Conservation (phyloP, 2,329 filamentous ascomycete genomes). For the Dothiorella sarmentorum region DNA sequence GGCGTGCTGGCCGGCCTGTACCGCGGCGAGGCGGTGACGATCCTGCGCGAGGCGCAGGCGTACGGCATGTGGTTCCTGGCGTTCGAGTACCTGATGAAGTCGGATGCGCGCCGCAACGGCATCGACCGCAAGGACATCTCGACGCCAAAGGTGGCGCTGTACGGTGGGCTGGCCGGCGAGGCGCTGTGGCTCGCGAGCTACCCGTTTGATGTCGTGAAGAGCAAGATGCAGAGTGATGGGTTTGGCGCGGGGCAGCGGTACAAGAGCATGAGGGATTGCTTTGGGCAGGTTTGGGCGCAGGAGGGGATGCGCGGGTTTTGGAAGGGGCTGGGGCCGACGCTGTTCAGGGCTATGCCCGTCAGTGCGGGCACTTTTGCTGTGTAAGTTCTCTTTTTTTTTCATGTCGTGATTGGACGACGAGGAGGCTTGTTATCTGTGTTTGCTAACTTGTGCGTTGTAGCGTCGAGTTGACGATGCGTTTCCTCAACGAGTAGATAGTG, state of each 20-base stretch:
- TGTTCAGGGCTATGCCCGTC: conserved; percentile 94
- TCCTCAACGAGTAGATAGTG: conserved; percentile 36
- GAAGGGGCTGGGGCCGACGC: conserved; percentile 87
- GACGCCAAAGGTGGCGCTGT: conserved; percentile 81
- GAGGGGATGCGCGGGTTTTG: conserved; percentile 86
- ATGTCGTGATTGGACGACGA: not conserved
- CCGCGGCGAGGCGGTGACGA: conserved; percentile 80
- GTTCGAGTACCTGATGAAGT: conserved; percentile 96
- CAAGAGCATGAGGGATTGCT: conserved; percentile 82
- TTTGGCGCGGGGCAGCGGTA: conserved; percentile 72
- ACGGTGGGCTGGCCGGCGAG: conserved; percentile 91
- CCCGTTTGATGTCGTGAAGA: conserved; percentile 96
- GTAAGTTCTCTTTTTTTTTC: conserved; percentile 30
- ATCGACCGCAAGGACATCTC: conserved; percentile 74
- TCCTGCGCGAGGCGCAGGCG: conserved; percentile 85
- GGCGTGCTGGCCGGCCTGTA: conserved; percentile 74
- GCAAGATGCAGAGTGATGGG: conserved; percentile 98
- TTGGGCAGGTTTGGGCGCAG: conserved; percentile 71
- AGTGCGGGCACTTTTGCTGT: conserved; percentile 97
- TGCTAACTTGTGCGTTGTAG: conserved; percentile 20
- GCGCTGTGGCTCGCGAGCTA: conserved; percentile 91
- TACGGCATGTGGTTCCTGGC: conserved; percentile 95
- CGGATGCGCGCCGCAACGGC: conserved; percentile 73
- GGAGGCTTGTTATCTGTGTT: not conserved
- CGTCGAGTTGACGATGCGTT: conserved; percentile 35